Percentiles rank a stretch among this genome's conserved stretches.
phyloP scores from a whole-genome alignment of 768 basidiomycete genomes.

The Mycena olivaceomarginata region DNA sequence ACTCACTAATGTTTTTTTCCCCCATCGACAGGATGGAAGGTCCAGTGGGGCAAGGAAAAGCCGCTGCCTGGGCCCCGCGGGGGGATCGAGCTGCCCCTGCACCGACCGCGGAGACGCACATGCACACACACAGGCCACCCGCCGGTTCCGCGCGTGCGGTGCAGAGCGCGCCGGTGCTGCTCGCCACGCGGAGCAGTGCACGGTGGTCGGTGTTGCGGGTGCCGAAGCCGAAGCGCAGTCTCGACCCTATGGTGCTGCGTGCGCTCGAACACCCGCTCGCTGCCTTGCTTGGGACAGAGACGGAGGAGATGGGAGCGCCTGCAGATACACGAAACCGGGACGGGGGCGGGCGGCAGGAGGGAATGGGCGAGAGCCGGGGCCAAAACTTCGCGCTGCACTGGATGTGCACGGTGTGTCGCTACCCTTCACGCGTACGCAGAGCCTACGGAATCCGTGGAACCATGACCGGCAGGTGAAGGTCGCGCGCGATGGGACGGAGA shows the following conservation, averaged over 20 bases:
- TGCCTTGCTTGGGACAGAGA: background rate
- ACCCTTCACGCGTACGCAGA: conserved; percentile 85
- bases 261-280: conserved; percentile 48
- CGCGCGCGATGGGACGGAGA: too few species aligned
- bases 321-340: conserved; percentile 46
- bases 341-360: conserved; percentile 78
- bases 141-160: conserved; percentile 2
- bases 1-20: background rate
- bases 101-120: conserved; percentile 56
- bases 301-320: conserved; percentile 46
- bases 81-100: too few species aligned
- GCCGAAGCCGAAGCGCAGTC: conserved; percentile 53
- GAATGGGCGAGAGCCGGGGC: background rate
- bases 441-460: conserved; percentile 96
- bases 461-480: conserved; percentile 88
- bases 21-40: conserved; percentile 48
- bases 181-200: conserved; percentile 58
- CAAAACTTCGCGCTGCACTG: conserved; percentile 84
- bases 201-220: conserved; percentile 47
- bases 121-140: background rate
- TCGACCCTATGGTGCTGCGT: conserved; percentile 49
- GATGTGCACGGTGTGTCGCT: conserved; percentile 81
- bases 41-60: too few species aligned
- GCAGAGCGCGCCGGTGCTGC: conserved; percentile 72
- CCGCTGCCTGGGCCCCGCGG: too few species aligned